Base-by-base conservation (phyloP, 2,329 filamentous ascomycete genomes). In the Fusarium sp. region DNA sequence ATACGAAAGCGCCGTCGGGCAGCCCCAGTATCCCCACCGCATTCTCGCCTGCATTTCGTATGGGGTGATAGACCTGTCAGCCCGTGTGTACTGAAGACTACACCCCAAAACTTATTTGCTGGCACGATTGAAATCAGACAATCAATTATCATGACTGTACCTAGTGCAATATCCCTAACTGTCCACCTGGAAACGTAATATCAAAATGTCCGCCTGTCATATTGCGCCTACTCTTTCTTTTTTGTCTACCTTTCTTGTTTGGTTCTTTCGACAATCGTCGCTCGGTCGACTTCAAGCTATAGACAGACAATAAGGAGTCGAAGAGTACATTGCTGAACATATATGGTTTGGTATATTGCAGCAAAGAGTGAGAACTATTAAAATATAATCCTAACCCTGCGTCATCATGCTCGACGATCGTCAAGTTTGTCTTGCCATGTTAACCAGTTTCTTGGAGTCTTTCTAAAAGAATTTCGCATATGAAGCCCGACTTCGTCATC, bases 61-160 rank as follows among this genome's bases (percentile, higher is more conserved):
- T 69, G 66, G 67, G 66, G 62, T 70, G 67, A 69, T 56, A 56
- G 57, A 50, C 51, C 34, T 26, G 16, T 36, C 18, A 20, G 46
- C 15, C 20, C 20, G 53, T 51, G 63, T 63, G 55, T 41, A 42
- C 30, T 50, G 44, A 41, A 54, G 18, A 26, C 40, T 4, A 26
- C 8, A 6, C 8, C 10, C 16, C 26, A 45, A 28, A 28, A 28
- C 41, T n/a, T n/a, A 18, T 31, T 50, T 59, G 52, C 49, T 57
- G 66, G 51, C 54, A 69, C 71, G 61, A 62, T 67, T 40, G 52
- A 57, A 67, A 67, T 70, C 67, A 72, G 47, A 58, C 65, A 65
- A 71, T 23, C 23, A 23, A 23, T 31, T 10, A 20, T 38, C 23
- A 38, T 54, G 67, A 53, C 40, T 52, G 37, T 53, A 51, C 30